Percentiles rank a stretch among this genome's conserved stretches.
These are phyloP conservation scores for Arabis alpina DNA, from an alignment of 345 rosid species.

Conservation along the genomic window DNA sequence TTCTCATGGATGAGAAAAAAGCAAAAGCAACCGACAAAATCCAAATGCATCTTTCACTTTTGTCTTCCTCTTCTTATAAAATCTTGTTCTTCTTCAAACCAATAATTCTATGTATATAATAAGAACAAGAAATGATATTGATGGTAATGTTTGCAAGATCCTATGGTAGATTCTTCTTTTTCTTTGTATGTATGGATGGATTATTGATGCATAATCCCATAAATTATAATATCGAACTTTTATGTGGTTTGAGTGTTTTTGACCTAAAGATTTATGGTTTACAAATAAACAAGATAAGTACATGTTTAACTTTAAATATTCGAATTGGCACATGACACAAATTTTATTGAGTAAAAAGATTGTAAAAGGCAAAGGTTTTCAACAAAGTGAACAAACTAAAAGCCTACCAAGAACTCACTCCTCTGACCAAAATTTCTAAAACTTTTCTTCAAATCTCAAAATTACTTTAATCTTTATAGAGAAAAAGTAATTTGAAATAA, in stretches of 20 bases:
- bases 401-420: background rate
- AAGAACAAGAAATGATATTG: background rate
- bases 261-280: background rate
- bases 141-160: background rate
- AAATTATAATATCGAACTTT: background rate
- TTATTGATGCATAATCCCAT: too few relatives aligned
- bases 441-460: background rate
- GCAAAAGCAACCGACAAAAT: slow-evolving; percentile 48
- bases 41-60: slow-evolving; percentile 16
- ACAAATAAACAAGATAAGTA: too few relatives aligned
- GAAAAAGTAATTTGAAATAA: slow-evolving; percentile 11
- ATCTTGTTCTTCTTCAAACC: slow-evolving; percentile 1
- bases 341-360: background rate
- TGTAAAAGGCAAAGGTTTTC: background rate
- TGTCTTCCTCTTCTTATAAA: slow-evolving; percentile 41
- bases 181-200: background rate
- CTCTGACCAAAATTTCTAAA: background rate
- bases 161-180: background rate
- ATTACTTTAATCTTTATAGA: slow-evolving; percentile 9
- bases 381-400: slow-evolving; percentile 20
- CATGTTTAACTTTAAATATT: too few relatives aligned
- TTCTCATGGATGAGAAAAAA: slow-evolving; percentile 62
- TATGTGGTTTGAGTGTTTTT: background rate
- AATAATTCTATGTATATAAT: background rate
- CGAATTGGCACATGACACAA: background rate